Evolutionary conservation across 2,329 filamentous ascomycete genomes (phyloP), one percentile per base, ranked within the genome.

Genomic region (Diaporthe humulicola): DNA sequence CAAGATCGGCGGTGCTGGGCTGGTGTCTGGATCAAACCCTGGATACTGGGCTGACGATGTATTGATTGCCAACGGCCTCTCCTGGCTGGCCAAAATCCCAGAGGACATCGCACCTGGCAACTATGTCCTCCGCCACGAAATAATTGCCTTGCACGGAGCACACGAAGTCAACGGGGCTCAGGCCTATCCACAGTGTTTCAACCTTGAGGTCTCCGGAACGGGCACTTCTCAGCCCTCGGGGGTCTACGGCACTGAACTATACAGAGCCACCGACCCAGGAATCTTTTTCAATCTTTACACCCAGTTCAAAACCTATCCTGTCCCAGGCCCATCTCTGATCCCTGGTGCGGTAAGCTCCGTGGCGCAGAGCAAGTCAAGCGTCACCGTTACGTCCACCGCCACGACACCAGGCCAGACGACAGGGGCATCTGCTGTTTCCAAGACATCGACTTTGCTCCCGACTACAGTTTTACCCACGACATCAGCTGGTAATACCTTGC

Each of bases 1-100:
- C 87, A 93, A 93, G 87, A 92, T 93, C 74, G 87, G 88, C 45
- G 87, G 87, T 71, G 85, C 81, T 40, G 92, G 91, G 73, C 86
- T 90, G 76, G 83, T 88, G 74, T 80, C 84, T 75, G 84, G 83
- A 57, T 84, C 80, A 61, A 80, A 82, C 85, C 73, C 73, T 0
- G 87, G 87, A n/a, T 82, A 81, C 58, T 92, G 90, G 89, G 90
- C 88, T 70, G 81, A 87, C 48, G 88, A 91, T 77, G 79, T 82
- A 72, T 79, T 89, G 76, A 84, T 87, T 73, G 78, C 79, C 60
- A 86, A 86, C 81, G 84, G 84, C 78, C 80, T 83, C 78, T 84
- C 83, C 76, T 86, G 84, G 82, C 82, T 85, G 64, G 83, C 87
- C 54, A 85, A 83, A 76, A 85, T 89, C 73, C 87, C 82, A 25